Conservation (phyloP, 2,329 filamentous ascomycete species). For the Epichloe hybrida region DNA sequence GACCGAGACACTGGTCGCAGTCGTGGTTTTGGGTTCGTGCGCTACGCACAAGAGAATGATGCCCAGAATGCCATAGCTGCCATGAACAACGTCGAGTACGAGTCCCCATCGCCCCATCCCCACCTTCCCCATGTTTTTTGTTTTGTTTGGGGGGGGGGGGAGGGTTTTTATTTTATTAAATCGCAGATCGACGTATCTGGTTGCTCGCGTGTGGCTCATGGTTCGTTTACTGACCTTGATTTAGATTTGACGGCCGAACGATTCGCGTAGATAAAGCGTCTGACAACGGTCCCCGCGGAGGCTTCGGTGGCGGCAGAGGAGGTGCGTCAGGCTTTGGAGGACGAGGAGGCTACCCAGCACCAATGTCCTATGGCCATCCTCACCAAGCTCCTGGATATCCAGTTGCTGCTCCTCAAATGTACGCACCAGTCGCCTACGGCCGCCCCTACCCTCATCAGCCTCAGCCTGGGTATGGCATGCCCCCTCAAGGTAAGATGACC, state of each 20-base stretch:
- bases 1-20: slow-evolving; percentile 93
- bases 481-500: slow-evolving; percentile 26
- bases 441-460: slow-evolving; percentile 22
- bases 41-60: slow-evolving; percentile 64
- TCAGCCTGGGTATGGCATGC: slow-evolving; percentile 22
- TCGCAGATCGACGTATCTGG: not conserved
- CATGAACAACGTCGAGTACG: slow-evolving; percentile 89
- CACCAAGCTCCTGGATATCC: slow-evolving; percentile 25
- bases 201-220: not conserved
- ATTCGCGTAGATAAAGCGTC: slow-evolving; percentile 96
- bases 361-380: slow-evolving; percentile 21
- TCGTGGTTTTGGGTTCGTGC: slow-evolving; percentile 94
- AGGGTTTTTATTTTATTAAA: not conserved
- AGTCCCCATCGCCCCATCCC: slow-evolving; percentile 10
- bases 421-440: slow-evolving; percentile 22
- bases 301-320: slow-evolving; percentile 24
- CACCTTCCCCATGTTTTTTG: slow-evolving; percentile 6
- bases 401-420: slow-evolving; percentile 23
- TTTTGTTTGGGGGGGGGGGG: not conserved
- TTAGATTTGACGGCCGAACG: slow-evolving; percentile 79
- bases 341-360: slow-evolving; percentile 32
- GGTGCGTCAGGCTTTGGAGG: slow-evolving; percentile 28
- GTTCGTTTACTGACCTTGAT: slow-evolving; percentile 4
- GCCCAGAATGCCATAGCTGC: slow-evolving; percentile 61
- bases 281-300: slow-evolving; percentile 53